A percentile compares a stretch with the other conserved stretches of the same genome.
Evolutionary conservation across 257 asterid species (phyloP).

Genomic region (Osmanthus fragrans): DNA sequence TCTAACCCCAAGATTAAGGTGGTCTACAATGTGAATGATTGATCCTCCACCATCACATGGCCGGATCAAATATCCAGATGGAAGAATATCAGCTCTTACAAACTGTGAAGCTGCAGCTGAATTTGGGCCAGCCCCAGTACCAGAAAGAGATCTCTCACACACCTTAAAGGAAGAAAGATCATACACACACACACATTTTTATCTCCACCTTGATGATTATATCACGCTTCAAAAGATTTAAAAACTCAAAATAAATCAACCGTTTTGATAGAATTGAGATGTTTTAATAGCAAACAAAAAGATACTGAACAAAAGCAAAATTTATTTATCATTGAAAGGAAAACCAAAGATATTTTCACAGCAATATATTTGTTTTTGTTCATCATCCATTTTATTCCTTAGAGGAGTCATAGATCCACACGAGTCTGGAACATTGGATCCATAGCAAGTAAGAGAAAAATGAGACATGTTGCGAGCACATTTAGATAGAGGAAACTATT

Average conservation of each 20-base stretch:
- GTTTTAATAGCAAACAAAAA: constrained; percentile 6
- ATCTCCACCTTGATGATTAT: not conserved
- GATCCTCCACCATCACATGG: constrained; percentile 99
- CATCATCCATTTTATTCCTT: not conserved
- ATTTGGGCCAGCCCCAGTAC: constrained; percentile 85
- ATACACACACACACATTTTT: constrained; percentile 3
- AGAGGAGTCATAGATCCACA: not conserved
- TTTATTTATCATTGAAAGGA: not conserved
- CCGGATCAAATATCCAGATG: constrained; percentile 85
- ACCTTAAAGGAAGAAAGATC: constrained; percentile 46
- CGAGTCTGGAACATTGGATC: not conserved
- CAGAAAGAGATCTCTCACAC: constrained; percentile 92
- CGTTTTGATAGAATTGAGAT: not conserved
- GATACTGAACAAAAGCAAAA: not conserved
- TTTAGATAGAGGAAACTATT: not conserved
- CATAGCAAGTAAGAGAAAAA: not conserved
- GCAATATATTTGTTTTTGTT: not conserved
- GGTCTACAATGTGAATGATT: constrained; percentile 93
- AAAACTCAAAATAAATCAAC: not conserved
- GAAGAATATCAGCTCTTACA: constrained; percentile 88
- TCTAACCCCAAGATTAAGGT: constrained; percentile 76
- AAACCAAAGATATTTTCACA: not conserved
- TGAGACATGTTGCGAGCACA: not conserved
- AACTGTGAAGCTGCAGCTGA: constrained; percentile 78
- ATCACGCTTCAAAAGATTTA: not conserved